These are phyloP conservation scores for Marchantia polymorpha DNA, from an alignment of 225 moss, liverwort and hornwort genomes.

Conservation along the genomic window DNA sequence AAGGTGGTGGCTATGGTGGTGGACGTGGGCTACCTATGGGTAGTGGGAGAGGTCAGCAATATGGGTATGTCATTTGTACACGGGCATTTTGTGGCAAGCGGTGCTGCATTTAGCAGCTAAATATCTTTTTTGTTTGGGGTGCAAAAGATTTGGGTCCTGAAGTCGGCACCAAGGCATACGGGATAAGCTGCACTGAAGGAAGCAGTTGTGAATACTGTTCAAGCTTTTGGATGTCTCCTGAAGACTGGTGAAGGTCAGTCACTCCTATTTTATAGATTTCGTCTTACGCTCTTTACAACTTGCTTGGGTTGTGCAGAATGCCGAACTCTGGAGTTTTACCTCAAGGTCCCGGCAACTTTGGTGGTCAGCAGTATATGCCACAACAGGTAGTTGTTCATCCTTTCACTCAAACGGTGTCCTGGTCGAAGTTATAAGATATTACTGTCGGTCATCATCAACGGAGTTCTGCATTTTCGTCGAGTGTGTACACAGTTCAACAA, in stretches of 20 bases:
- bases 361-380: conserved; percentile 61
- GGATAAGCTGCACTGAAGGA: neutral
- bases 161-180: neutral
- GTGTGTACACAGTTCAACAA: too few relatives aligned
- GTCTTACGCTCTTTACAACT: neutral
- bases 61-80: conserved; percentile 45
- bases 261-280: neutral
- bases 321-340: conserved; percentile 56
- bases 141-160: neutral
- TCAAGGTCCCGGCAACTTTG: conserved; percentile 47
- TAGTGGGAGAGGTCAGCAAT: conserved; percentile 69
- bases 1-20: conserved; percentile 66
- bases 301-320: conserved; percentile 43
- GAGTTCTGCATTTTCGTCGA: too few relatives aligned
- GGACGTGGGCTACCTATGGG: conserved; percentile 67
- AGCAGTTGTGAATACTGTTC: neutral
- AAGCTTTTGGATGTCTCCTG: too few relatives aligned
- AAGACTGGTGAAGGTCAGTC: neutral
- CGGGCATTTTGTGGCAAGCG: neutral
- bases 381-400: conserved; percentile 49
- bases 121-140: too few relatives aligned
- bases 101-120: neutral
- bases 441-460: too few relatives aligned
- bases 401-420: neutral
- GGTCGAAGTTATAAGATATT: neutral